phyloP scores from a whole-genome alignment of 805 yeast genomes.

The Ogataea ganodermae region DNA sequence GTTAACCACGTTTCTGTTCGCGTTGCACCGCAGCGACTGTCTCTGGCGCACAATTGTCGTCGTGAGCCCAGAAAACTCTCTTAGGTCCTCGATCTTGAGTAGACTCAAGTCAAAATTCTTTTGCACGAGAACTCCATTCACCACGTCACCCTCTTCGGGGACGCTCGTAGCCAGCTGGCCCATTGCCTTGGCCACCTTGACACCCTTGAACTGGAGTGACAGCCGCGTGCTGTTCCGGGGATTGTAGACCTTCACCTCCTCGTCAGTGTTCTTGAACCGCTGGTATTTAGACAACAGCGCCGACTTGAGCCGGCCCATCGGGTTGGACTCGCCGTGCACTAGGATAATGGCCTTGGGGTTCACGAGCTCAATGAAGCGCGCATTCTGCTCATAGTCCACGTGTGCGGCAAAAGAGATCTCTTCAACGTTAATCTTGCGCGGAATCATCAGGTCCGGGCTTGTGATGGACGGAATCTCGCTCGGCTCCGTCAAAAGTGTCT shows the following conservation, averaged over 20 bases:
- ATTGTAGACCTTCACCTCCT: slow-evolving; percentile 87
- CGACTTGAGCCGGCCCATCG: slow-evolving; percentile 97
- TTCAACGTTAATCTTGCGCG: slow-evolving; percentile 83
- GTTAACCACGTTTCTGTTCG: slow-evolving; percentile 74
- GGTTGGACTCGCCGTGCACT: slow-evolving; percentile 96
- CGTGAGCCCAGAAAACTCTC: slow-evolving; percentile 84
- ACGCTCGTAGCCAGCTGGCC: slow-evolving; percentile 53
- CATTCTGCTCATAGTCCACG: slow-evolving; percentile 92
- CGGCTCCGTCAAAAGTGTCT: slow-evolving; percentile 84
- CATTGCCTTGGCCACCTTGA: slow-evolving; percentile 75
- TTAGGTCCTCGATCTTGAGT: slow-evolving; percentile 80
- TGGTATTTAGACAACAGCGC: slow-evolving; percentile 88
- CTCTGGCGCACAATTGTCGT: slow-evolving; percentile 83
- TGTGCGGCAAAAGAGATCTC: slow-evolving; percentile 99
- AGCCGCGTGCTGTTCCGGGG: slow-evolving; percentile 89
- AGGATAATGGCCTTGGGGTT: slow-evolving; percentile 83
- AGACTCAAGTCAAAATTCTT: slow-evolving; percentile 86
- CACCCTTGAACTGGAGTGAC: slow-evolving; percentile 74
- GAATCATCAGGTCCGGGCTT: slow-evolving; percentile 82
- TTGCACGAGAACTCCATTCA: slow-evolving; percentile 87
- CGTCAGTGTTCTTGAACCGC: slow-evolving; percentile 76
- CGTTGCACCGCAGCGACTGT: slow-evolving; percentile 75
- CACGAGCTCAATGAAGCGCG: slow-evolving; percentile 86
- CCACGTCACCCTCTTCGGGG: slow-evolving; percentile 39
- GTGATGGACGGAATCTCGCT: slow-evolving; percentile 78